Conservation (phyloP, 2,329 filamentous ascomycete species). For the Nectriaceae sp. region DNA sequence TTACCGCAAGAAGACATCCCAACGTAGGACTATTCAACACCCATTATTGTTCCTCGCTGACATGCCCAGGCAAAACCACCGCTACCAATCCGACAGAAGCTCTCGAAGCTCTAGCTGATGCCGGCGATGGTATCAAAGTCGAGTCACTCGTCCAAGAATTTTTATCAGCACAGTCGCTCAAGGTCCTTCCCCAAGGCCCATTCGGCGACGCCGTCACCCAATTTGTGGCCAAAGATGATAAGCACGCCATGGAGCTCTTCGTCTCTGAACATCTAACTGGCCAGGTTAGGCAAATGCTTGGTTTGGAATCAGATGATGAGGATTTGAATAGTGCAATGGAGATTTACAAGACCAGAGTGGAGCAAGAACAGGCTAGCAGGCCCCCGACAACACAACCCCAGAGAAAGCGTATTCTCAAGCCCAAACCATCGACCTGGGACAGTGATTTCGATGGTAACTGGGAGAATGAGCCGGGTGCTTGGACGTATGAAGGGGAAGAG, state of each 20-base stretch:
- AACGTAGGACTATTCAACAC: conserved; percentile 25
- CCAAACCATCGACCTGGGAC: conserved; percentile 81
- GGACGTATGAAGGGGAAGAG: conserved; percentile 35
- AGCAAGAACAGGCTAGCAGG: conserved; percentile 70
- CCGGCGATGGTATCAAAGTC: conserved; percentile 74
- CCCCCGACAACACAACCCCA: conserved; percentile 43
- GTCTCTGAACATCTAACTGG: conserved; percentile 70
- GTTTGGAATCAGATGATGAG: conserved; percentile 62
- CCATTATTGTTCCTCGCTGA: conserved; percentile 2
- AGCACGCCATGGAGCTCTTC: conserved; percentile 83
- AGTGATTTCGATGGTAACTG: conserved; percentile 86
- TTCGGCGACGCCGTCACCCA: conserved; percentile 92
- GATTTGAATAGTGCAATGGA: conserved; percentile 76
- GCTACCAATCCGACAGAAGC: conserved; percentile 63
- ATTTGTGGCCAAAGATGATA: conserved; percentile 95
- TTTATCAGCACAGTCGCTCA: conserved; percentile 82
- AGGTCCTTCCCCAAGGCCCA: conserved; percentile 87
- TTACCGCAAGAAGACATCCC: conserved; percentile 78
- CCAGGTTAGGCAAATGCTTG: conserved; percentile 70
- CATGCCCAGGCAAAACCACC: conserved; percentile 31
- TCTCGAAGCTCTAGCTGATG: conserved; percentile 51
- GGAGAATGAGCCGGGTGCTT: conserved; percentile 73
- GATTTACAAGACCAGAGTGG: conserved; percentile 67
- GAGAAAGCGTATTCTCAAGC: conserved; percentile 57
- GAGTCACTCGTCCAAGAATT: conserved; percentile 88